Evolutionary conservation across 2,329 filamentous ascomycete species (phyloP), one percentile per base, ranked within the genome.

Genomic region (Lachnellula cervina): DNA sequence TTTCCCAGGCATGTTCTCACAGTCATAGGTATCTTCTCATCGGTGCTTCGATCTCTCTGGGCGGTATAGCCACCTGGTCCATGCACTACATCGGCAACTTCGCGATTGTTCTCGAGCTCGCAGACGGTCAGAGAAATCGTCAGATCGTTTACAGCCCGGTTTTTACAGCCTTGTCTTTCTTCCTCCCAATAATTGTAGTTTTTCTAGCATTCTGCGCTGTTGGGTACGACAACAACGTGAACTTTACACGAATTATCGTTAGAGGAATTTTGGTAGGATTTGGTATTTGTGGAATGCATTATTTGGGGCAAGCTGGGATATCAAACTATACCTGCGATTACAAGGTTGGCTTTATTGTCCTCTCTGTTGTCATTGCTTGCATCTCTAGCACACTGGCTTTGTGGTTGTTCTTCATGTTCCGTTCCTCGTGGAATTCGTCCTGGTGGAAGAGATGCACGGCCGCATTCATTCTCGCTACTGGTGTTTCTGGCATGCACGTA

Each of bases 21-120:
- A 8, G n/a, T 45, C 13, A 4, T 28, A 86, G 84, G 73, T 76
- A 85, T 59, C 75, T 89, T 1, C 75, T 90, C 3, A 63, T 84
- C 13, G 80, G 80, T 37, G 81, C 87, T 5, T 82, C 87, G 4
- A 74, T 89, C 25, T 81, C 83, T 3, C 89, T 90, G 86, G 87
- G 87, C 7, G 87, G 85, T 2, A 83, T 90, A 58, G 77, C 86
- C 40, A 88, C 88, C 56, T 90, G 85, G 86, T 87, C 81, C 64
- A 88, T 89, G 80, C 89, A 94, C 69, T 93, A 89, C 66, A 87
- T 94, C 62, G 90, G 89, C 21, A 93, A 94, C 68, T 80, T 87
- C 51, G 89, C 90, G 14, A 88, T 93, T 58, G 76, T 87, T 25
- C 28, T 32, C 19, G 11, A 13, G n/a, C 79, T 96, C 17, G 86